Conservation (phyloP, 805 yeast species). For the Nakazawaea peltata region DNA sequence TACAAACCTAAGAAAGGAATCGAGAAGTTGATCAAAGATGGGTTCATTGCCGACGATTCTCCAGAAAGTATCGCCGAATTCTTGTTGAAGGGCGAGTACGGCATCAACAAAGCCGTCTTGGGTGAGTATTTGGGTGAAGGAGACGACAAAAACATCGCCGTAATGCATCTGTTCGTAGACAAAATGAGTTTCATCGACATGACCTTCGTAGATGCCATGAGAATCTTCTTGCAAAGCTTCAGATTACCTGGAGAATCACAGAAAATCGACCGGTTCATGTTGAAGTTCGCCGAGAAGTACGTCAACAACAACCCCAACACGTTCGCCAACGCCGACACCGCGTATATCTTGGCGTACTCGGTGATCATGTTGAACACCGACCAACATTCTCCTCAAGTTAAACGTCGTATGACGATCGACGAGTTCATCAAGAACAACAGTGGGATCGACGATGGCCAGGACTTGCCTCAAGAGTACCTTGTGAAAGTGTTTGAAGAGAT, state of each 20-base stretch:
- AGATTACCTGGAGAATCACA: constrained; percentile 98
- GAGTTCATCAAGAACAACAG: constrained; percentile 81
- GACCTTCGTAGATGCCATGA: constrained; percentile 78
- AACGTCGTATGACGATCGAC: constrained; percentile 78
- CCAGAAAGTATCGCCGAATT: constrained; percentile 72
- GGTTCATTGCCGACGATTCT: constrained; percentile 51
- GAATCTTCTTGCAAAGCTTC: constrained; percentile 78
- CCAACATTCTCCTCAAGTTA: constrained; percentile 82
- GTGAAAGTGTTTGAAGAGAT: constrained; percentile 71
- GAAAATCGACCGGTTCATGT: constrained; percentile 93
- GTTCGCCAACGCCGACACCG: constrained; percentile 89
- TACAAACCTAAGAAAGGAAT: constrained; percentile 81
- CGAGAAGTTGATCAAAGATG: constrained; percentile 47
- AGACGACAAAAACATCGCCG: constrained; percentile 62
- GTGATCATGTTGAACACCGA: constrained; percentile 92
- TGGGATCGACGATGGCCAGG: constrained; percentile 89
- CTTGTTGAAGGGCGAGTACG: constrained; percentile 57
- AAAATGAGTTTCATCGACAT: constrained; percentile 64
- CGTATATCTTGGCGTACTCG: constrained; percentile 87
- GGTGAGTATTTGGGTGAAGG: constrained; percentile 95
- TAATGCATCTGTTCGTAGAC: constrained; percentile 93
- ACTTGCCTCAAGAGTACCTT: constrained; percentile 69
- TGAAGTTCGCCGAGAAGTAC: constrained; percentile 91
- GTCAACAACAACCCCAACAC: constrained; percentile 81
- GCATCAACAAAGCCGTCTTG: constrained; percentile 72